Evolutionary conservation across 2,329 filamentous ascomycete genomes (phyloP), one percentile per base, ranked within the genome.

Genomic region (Colletotrichum liaoningense): DNA sequence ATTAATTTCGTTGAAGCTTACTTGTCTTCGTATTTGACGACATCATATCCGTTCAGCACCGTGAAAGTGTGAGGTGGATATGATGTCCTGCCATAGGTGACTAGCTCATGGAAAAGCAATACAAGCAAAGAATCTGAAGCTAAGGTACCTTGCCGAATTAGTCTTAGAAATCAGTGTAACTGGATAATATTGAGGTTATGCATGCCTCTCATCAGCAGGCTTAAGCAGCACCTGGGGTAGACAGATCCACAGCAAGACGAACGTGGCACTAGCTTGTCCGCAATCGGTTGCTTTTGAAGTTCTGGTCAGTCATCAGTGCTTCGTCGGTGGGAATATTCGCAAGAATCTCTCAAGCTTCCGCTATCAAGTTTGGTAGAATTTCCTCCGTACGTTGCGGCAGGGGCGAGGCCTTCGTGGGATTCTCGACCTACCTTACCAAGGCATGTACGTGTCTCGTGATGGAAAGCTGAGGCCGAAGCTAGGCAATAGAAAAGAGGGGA

Each of bases 211-310:
- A 22, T 26, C 46, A 46, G 42, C 42, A 55, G 46, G 12, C 14
- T 26, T 26, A 35, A 46, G 42, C 42, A 55, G 46, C 19, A n/a
- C 33, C 56, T 24, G 63, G 54, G 52, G 16, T 52, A 67, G 58
- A 7, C 38, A 62, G 49, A 56, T 63, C 58, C 60, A 24, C 19
- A 46, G 26, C 42, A 28, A 14, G 33, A 38, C 26, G 46, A 49
- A 71, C 55, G 46, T 33, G 30, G 30, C 49, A 11, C 46, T 19
- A 30, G 62, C 46, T 67, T 71, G 42, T 71, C 68, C 68, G 68
- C 33, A 28, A 24, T 9, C 42, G 28, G 56, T 66, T 35, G 62
- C 38, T 54, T 58, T 22, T 11, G 22, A 49, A 8, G 16, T 49
- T 49, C 42, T 49, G 4, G 12, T 67, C 42, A 70, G 55, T 54